Evolutionary conservation across 345 rosid genomes (phyloP).

Genomic region (Luvunga scandens): DNA sequence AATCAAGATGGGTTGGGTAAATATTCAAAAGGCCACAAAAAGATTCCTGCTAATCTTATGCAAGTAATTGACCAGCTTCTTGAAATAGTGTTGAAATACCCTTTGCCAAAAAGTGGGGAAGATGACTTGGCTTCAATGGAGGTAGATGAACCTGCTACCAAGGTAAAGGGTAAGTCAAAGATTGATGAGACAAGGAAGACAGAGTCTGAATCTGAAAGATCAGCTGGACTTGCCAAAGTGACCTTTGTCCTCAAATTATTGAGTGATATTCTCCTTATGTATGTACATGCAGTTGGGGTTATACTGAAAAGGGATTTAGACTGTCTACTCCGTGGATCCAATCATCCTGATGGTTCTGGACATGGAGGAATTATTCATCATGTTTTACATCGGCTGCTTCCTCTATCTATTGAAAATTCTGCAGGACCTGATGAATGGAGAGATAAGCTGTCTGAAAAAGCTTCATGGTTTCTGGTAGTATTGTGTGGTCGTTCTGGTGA

Average conservation of each 20-base stretch:
- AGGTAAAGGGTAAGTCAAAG: constrained; percentile 88
- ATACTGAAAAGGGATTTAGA: constrained; percentile 83
- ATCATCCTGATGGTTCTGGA: constrained; percentile 48
- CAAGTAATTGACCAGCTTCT: constrained; percentile 97
- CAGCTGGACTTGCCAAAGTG: constrained; percentile 83
- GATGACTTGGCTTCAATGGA: constrained; percentile 65
- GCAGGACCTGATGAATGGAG: constrained; percentile 90
- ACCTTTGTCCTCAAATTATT: constrained; percentile 83
- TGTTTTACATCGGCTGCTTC: constrained; percentile 75
- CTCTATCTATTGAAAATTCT: constrained; percentile 63
- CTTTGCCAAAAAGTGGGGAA: constrained; percentile 53
- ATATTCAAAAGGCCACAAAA: constrained; percentile 77
- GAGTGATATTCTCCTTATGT: constrained; percentile 89
- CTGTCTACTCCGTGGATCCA: constrained; percentile 65
- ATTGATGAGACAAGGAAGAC: constrained; percentile 60
- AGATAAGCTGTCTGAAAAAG: constrained; percentile 83
- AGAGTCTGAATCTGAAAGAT: constrained; percentile 72
- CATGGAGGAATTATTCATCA: constrained; percentile 75
- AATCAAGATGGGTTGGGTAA: constrained; percentile 68
- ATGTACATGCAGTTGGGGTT: constrained; percentile 81
- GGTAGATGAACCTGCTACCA: constrained; percentile 74
- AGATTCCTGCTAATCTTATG: constrained; percentile 72
- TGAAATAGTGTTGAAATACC: constrained; percentile 76
- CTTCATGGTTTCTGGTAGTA: constrained; percentile 87
- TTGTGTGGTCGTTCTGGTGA: constrained; percentile 88